Conservation (phyloP, 1,284 basidiomycete genomes). For the Apiotrichum laibachii region DNA sequence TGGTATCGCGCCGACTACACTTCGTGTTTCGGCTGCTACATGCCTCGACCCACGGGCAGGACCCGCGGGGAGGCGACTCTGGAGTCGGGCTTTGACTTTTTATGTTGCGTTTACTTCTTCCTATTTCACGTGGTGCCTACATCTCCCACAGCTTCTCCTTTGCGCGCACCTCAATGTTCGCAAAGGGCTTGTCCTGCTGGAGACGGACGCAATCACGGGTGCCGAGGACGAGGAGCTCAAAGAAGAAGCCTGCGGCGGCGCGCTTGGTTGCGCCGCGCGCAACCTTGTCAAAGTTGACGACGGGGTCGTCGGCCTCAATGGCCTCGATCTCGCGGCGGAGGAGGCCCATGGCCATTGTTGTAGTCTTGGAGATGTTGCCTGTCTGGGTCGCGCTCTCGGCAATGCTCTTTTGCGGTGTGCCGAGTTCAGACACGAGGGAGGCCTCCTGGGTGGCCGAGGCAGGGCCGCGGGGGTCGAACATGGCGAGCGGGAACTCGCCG, state of each 20-base stretch:
- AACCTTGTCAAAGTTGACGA: constrained; percentile 66
- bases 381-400: neutral
- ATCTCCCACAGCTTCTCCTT: constrained; percentile 66
- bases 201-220: constrained; percentile 86
- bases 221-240: constrained; percentile 89
- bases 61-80: no score
- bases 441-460: constrained; percentile 4
- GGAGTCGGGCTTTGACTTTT: no score
- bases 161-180: constrained; percentile 77
- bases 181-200: constrained; percentile 69
- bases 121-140: neutral
- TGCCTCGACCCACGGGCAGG: no score
- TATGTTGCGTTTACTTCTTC: no score
- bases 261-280: constrained; percentile 65
- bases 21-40: no score
- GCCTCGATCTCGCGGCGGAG: constrained; percentile 70
- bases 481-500: constrained; percentile 69
- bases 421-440: constrained; percentile 3
- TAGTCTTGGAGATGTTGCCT: constrained; percentile 82
- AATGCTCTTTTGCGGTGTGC: constrained; percentile 7
- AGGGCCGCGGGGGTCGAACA: constrained; percentile 66
- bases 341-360: constrained; percentile 80
- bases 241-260: constrained; percentile 94
- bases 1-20: no score
- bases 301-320: constrained; percentile 47